phyloP scores from a whole-genome alignment of 768 basidiomycete genomes.

The Tulasnella sp. region DNA sequence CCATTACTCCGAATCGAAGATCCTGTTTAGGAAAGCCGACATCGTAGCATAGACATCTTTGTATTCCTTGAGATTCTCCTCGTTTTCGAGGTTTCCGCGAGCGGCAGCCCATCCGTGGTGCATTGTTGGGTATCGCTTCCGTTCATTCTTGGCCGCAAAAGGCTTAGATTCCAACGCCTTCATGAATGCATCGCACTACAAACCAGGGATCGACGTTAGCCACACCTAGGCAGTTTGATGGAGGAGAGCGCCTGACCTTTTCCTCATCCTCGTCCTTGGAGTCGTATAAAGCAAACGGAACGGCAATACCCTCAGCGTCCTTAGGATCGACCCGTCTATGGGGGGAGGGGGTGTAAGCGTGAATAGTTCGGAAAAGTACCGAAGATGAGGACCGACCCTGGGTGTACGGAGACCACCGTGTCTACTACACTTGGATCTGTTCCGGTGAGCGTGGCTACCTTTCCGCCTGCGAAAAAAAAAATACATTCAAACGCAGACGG shows the following conservation, averaged over 20 bases:
- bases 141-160: conserved; percentile 8
- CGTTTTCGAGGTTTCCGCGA: neutral
- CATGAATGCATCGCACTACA: conserved; percentile 3
- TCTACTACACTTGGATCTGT: conserved; percentile 34
- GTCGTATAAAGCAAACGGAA: conserved; percentile 51
- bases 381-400: conserved; percentile 40
- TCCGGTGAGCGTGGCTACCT: conserved; percentile 25
- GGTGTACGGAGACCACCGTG: conserved; percentile 47
- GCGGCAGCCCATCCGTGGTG: conserved; percentile 15
- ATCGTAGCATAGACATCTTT: neutral
- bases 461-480: conserved; percentile 38
- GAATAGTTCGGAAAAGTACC: neutral
- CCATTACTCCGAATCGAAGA: neutral
- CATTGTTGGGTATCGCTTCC: neutral
- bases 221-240: no score
- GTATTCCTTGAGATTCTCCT: conserved; percentile 16
- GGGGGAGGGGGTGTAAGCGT: conserved; percentile 35
- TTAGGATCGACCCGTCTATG: conserved; percentile 35
- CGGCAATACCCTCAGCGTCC: conserved; percentile 44
- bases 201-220: neutral
- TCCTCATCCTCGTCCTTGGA: conserved; percentile 51
- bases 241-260: conserved; percentile 39
- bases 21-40: neutral
- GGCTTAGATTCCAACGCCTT: neutral
- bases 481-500: conserved; percentile 22